Conservation (phyloP, 306 rosid species). For the cucumber (Cucumis sativus) region Cucumber_9930_V3 NC_026655.2:23207501-23208000, state of each 20-base stretch:
- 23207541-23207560: constrained; percentile 47
- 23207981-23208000: constrained; percentile 65
- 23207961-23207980: constrained; percentile 81
- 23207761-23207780: constrained; percentile 68
- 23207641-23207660: constrained; percentile 54
- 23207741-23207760: constrained; percentile 60
- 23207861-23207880: constrained; percentile 63
- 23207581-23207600: constrained; percentile 61
- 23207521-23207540: constrained; percentile 71
- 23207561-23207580: constrained; percentile 50
- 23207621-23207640: constrained; percentile 51
- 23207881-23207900: constrained; percentile 65
- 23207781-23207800: constrained; percentile 45
- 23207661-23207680: constrained; percentile 75
- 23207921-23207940: constrained; percentile 48
- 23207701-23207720: constrained; percentile 38
- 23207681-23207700: constrained; percentile 59
- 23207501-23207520: constrained; percentile 63
- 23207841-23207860: constrained; percentile 38
- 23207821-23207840: constrained; percentile 66
- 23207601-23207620: constrained; percentile 88
- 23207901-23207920: constrained; percentile 39
- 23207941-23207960: constrained; percentile 59
- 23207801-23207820: constrained; percentile 75
- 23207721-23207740: constrained; percentile 57